Evolutionary conservation across 345 rosid species (phyloP), one percentile per base, ranked within the genome.

Genomic region (Carallia pectinifolia): DNA sequence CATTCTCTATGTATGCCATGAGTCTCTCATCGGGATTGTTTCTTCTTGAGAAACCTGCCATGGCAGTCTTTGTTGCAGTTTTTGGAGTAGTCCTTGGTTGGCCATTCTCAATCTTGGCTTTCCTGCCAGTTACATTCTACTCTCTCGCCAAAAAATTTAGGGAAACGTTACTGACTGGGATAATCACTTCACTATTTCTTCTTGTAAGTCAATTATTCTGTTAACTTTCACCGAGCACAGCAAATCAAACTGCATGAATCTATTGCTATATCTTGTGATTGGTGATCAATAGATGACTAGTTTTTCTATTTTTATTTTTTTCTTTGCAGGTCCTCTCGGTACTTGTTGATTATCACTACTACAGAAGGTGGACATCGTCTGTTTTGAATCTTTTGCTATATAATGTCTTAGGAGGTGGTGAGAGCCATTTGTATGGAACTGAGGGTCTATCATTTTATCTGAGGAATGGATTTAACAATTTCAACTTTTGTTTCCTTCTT

Each of bases 81-180:
- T 48, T 65, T 17, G 99, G 98, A 27, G 97, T 92, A 68, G 80
- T 95, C 73, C 96, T 95, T 76, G 99, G 99, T 65, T 92, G 99
- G 99, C 97, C 99, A 13, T 95, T 95, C 79, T 92, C 97, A 3
- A 76, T 95, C 69, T 79, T 95, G 86, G 97, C 90, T n/a, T 95
- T 95, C 83, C 81, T 90, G 64, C 99, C 98, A 0, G 77, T 95
- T 36, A 84, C 91, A 31, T 58, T 88, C 38, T 90, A 81, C 67
- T 77, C 96, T 76, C 77, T 95, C 76, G 62, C 66, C 60, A 88
- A 79, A 85, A 87, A 84, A 81, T 90, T 92, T 66, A 90, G 87
- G 64, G 86, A 68, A 73, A 79, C 87, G 63, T 89, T 90, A 79
- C 67, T 88, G 71, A 72, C 92, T 27, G 99, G 99, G 65, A 86